Percentiles rank a stretch among this genome's conserved stretches.
These are phyloP conservation scores for Boechera stricta DNA, from an alignment of 345 rosid genomes.

Conservation along the genomic window DNA sequence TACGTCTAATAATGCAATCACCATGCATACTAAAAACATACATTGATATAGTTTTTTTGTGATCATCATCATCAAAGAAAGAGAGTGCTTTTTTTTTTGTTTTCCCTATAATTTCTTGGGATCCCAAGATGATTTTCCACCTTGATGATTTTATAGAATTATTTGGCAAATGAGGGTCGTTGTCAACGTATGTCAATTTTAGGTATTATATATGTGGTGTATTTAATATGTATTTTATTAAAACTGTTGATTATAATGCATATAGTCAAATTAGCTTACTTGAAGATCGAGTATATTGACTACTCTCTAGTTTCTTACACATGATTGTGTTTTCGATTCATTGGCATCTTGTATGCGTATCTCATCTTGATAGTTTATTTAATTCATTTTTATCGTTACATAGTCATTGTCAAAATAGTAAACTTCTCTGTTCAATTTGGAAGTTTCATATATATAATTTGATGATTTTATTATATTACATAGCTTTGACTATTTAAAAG, in stretches of 20 bases:
- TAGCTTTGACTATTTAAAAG: slow-evolving; percentile 36
- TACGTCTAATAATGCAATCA: slow-evolving; percentile 24
- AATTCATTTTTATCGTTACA: slow-evolving; percentile 13
- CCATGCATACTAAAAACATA: slow-evolving; percentile 2
- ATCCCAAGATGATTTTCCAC: slow-evolving; percentile 4
- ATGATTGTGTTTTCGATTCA: slow-evolving; percentile 25
- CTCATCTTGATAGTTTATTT: slow-evolving; percentile 14
- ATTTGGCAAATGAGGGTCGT: slow-evolving; percentile 28
- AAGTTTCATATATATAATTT: slow-evolving; percentile 11
- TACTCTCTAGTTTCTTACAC: slow-evolving; percentile 27
- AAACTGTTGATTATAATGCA: slow-evolving; percentile 14
- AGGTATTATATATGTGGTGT: slow-evolving; percentile 26
- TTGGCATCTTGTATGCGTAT: slow-evolving; percentile 17
- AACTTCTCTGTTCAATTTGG: slow-evolving; percentile 17
- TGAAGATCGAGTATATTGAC: slow-evolving; percentile 40
- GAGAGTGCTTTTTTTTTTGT: neutral
- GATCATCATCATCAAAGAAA: slow-evolving; percentile 32
- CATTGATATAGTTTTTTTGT: slow-evolving; percentile 18
- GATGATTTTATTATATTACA: neutral
- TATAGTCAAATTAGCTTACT: slow-evolving; percentile 46
- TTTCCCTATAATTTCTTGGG: slow-evolving; percentile 22
- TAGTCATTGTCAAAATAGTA: slow-evolving; percentile 37
- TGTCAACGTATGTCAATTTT: slow-evolving; percentile 36
- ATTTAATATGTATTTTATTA: neutral
- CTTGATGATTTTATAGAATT: slow-evolving; percentile 37